Conservation (phyloP, 345 rosid genomes). For the Hypericum perforatum region DNA sequence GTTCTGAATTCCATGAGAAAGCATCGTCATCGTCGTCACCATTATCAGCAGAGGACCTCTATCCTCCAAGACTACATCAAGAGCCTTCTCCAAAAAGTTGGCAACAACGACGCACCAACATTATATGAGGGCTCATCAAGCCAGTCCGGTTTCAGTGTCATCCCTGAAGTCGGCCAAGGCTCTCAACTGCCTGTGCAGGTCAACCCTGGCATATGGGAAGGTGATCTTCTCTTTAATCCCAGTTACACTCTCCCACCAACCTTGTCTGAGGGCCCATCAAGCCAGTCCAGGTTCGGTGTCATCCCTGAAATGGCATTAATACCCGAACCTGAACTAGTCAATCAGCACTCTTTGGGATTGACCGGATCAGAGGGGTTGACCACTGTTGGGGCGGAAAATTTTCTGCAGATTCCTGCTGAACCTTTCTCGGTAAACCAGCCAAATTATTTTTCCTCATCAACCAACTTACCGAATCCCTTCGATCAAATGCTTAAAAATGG, state of each 20-base stretch:
- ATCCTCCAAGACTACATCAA: constrained; percentile 76
- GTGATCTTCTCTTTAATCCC: constrained; percentile 54
- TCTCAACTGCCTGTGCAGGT: constrained; percentile 21
- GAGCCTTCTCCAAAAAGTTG: constrained; percentile 57
- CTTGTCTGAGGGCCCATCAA: constrained; percentile 20
- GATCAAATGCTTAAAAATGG: constrained; percentile 11
- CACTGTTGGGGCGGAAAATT: too few relatives aligned
- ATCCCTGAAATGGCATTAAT: too few relatives aligned
- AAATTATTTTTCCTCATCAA: too few relatives aligned
- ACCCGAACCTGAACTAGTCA: too few relatives aligned
- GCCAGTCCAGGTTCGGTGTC: too few relatives aligned
- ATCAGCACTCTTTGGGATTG: too few relatives aligned
- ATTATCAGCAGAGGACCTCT: constrained; percentile 22
- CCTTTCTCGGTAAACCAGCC: too few relatives aligned
- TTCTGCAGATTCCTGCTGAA: too few relatives aligned
- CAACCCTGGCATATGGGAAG: constrained; percentile 37
- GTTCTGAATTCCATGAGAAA: constrained; percentile 67
- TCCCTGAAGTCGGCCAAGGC: constrained; percentile 28
- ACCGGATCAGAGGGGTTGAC: too few relatives aligned
- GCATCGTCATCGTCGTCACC: constrained; percentile 8
- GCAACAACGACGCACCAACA: too few relatives aligned
- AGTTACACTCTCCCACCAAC: constrained; percentile 41
- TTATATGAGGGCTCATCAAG: constrained; percentile 22
- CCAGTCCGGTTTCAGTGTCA: constrained; percentile 17
- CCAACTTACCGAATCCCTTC: too few relatives aligned